Evolutionary conservation across 2,329 filamentous ascomycete genomes (phyloP), one percentile per base, ranked within the genome.

Genomic region (Sporothrix protearum): DNA sequence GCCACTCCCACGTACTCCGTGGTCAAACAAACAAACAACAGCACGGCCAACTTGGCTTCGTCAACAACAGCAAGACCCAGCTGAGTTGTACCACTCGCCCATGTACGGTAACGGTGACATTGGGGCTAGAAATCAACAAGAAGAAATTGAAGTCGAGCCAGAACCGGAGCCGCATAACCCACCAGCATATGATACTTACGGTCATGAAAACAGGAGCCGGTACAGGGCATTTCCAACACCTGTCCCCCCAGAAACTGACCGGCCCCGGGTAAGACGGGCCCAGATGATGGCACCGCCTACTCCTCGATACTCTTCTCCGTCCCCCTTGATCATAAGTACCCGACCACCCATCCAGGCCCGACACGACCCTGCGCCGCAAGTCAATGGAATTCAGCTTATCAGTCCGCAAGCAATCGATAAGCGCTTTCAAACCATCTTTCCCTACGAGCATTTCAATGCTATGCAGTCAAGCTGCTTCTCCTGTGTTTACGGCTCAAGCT

Each of bases 381-480:
- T 72, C 51, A 39, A 80, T 66, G 82, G 81, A 0, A 81, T 82
- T 30, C 77, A 77, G 19, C 80, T 85, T 0, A 69, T 85, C 71
- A 79, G 78, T 57, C 80, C 82, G 19, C 78, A 78, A 5, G 82
- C 96, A 0, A 90, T 92, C 1, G 90, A 94, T 79, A 87, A 86
- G 49, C 49, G 45, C 5, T 88, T 93, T 75, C 87, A 88, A 28
- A 81, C 86, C 0, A 78, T 95, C 0, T 96, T 96, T 76, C 85
- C 89, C 0, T 96, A 91, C 75, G 85, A 88, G 1, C 80, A 91
- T 0, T 93, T 97, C 82, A 97, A 96, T 78, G 92, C 90, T 7
- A 86, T 95, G 0, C 93, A 96, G 77, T 96, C 93, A 0, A 93
- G 90, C 77, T 93, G 91, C 76, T 96, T 95, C 75, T 78, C 85